phyloP scores from a whole-genome alignment of 2,329 filamentous ascomycete species.

The Beauveria pseudobassiana region DNA sequence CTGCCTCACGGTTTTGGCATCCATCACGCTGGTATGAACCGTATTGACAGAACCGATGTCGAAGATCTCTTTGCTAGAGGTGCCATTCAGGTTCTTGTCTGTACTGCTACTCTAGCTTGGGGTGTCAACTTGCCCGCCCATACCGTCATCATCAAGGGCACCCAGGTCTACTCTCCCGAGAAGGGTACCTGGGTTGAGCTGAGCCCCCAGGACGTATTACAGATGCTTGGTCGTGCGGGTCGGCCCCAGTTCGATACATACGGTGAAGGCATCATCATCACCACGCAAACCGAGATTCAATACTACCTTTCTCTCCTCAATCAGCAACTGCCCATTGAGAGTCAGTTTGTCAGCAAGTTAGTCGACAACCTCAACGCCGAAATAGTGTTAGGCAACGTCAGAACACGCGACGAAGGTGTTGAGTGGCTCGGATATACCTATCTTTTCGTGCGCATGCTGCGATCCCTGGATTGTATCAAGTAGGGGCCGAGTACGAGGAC shows the following conservation, averaged over 20 bases:
- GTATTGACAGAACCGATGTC: conserved; percentile 89
- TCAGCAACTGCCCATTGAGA: conserved; percentile 95
- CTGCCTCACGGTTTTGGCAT: conserved; percentile 96
- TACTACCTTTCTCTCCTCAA: conserved; percentile 97
- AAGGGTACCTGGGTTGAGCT: conserved; percentile 98
- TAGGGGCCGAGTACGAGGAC: conserved; percentile 90
- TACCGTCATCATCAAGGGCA: conserved; percentile 98
- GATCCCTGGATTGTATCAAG: conserved; percentile 93
- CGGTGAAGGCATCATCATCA: conserved; percentile 98
- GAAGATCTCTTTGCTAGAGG: conserved; percentile 91
- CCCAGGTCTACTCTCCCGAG: conserved; percentile 94
- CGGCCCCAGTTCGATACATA: conserved; percentile 96
- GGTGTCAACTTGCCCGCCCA: conserved; percentile 97
- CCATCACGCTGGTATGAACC: conserved; percentile 94
- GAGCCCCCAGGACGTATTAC: conserved; percentile 92
- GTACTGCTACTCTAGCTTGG: conserved; percentile 97
- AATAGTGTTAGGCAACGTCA: conserved; percentile 87
- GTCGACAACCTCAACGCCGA: conserved; percentile 97
- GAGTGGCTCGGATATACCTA: conserved; percentile 99
- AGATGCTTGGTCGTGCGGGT: conserved; percentile 97
- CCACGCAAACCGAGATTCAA: conserved; percentile 87
- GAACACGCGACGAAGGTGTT: conserved; percentile 89
- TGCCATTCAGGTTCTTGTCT: conserved; percentile 89
- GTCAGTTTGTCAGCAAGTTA: conserved; percentile 85
- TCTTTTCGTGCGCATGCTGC: conserved; percentile 93